Percentiles rank a stretch among this genome's conserved stretches.
Evolutionary conservation across 2,329 filamentous ascomycete genomes (phyloP).

Genomic region (Penicillium sp.): DNA sequence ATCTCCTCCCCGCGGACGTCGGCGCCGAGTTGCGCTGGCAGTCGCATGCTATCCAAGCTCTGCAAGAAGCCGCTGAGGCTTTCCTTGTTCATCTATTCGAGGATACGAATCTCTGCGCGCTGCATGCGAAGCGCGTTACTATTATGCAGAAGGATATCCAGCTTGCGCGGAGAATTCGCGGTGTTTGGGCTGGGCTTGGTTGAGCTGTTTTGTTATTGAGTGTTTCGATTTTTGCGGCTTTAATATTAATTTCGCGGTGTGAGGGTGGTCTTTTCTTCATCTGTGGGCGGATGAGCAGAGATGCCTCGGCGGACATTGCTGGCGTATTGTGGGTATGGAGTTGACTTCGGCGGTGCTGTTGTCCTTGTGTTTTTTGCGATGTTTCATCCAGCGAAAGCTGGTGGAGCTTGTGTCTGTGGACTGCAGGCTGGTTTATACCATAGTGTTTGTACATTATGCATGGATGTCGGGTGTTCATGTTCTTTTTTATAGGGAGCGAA

Average conservation of each 20-base stretch:
- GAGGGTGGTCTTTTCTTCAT: not conserved
- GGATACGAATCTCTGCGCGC: conserved; percentile 91
- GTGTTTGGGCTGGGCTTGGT: conserved; percentile 71
- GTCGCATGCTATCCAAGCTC: conserved; percentile 86
- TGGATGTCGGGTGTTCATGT: conserved; percentile 19
- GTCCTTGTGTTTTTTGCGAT: not conserved
- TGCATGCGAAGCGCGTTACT: conserved; percentile 94
- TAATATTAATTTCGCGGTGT: conserved; percentile 11
- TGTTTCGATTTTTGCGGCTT: not conserved
- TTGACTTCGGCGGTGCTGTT: conserved; percentile 4
- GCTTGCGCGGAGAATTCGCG: conserved; percentile 76
- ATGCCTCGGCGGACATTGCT: not conserved
- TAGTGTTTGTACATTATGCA: conserved; percentile 27
- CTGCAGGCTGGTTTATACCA: conserved; percentile 17
- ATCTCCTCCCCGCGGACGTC: conserved; percentile 56
- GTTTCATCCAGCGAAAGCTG: not conserved
- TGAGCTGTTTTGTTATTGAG: conserved; percentile 30
- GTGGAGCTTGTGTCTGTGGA: not conserved
- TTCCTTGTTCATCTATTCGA: conserved; percentile 97
- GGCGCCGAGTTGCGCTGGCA: conserved; percentile 85
- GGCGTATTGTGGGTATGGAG: conserved; percentile 17
- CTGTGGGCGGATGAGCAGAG: not conserved
- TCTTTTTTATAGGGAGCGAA: conserved; percentile 10
- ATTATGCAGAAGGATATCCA: conserved; percentile 99
- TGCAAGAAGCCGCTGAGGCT: conserved; percentile 95